Base-by-base conservation (phyloP, 2,329 filamentous ascomycete genomes). In the Nothopassalora personata region DNA sequence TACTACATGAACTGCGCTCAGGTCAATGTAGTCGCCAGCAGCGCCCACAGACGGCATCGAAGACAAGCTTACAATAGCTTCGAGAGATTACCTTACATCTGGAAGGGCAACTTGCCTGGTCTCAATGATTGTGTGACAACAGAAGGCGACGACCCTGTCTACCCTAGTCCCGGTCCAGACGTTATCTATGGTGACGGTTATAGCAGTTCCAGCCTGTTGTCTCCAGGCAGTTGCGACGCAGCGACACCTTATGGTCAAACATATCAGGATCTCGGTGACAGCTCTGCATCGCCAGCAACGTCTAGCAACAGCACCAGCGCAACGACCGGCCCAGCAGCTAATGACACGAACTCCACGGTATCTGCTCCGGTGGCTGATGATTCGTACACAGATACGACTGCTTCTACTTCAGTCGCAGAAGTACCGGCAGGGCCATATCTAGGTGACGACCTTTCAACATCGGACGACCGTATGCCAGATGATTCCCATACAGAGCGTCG, bases 1-100 rank as follows among this genome's bases (percentile, higher is more conserved):
- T 89, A 89, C 83, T 94, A 94, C 81, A 54, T 58, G 60, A 64
- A 66, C 31, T 66, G 64, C 43, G 64, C 64, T 6, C 54, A 60
- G 30, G 59, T 66, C 30, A 84, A 82, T 62, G 85, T 91, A 36
- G 70, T 74, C 1, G 50, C 65, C 2, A 71, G 71, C 1, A 11
- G 52, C 13, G 50, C 60, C n/a, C 18, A 51, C 18, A 33, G 49
- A n/a, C 58, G 62, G 15, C 51, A 60, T 31, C 59, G 58, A 39
- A 61, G 64, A 57, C 59, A 61, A 53, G 57, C 55, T 27, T 61
- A 51, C 56, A 58, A 59, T 56, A 64, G 58, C 58, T 60, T 78
- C 23, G 61, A 70, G 9, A 63, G 60, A 13, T 70, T 79, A 6
- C 77, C 77, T 1, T 70, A 73, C 43, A 67, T 80, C 10, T 80